Conservation (phyloP, 2,329 filamentous ascomycete species). For the Acephala macrosclerotiorum region DNA sequence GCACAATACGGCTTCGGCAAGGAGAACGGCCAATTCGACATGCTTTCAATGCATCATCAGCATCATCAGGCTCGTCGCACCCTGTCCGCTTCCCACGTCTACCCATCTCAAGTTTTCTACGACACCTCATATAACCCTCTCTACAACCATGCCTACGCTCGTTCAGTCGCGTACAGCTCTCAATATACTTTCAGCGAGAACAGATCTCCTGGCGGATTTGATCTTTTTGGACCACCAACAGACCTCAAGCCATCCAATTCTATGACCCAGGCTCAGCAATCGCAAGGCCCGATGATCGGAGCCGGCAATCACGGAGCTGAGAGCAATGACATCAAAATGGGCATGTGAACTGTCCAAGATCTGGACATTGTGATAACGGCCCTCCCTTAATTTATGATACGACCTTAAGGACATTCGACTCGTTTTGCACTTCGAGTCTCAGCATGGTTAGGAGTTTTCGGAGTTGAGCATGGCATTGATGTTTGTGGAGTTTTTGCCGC, state of each 20-base stretch:
- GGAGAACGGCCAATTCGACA: constrained; percentile 37
- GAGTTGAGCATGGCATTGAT: not conserved
- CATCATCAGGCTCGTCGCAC: constrained; percentile 32
- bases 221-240: constrained; percentile 9
- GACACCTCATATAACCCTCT: constrained; percentile 41
- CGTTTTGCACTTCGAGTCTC: not conserved
- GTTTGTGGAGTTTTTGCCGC: not conserved
- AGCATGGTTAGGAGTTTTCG: constrained; percentile 9
- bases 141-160: constrained; percentile 35
- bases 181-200: constrained; percentile 18
- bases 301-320: constrained; percentile 8
- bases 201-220: constrained; percentile 20
- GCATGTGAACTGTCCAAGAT: constrained; percentile 13
- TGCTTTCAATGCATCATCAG: constrained; percentile 8
- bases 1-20: constrained; percentile 34
- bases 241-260: constrained; percentile 32
- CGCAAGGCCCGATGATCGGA: constrained; percentile 21
- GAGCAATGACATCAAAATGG: constrained; percentile 9
- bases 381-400: not conserved
- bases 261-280: constrained; percentile 18
- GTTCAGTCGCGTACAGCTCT: constrained; percentile 29
- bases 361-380: not conserved
- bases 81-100: constrained; percentile 35
- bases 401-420: not conserved
- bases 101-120: constrained; percentile 38